Evolutionary conservation across 2,329 filamentous ascomycete species (phyloP).

Genomic region (Cadophora sp.): DNA sequence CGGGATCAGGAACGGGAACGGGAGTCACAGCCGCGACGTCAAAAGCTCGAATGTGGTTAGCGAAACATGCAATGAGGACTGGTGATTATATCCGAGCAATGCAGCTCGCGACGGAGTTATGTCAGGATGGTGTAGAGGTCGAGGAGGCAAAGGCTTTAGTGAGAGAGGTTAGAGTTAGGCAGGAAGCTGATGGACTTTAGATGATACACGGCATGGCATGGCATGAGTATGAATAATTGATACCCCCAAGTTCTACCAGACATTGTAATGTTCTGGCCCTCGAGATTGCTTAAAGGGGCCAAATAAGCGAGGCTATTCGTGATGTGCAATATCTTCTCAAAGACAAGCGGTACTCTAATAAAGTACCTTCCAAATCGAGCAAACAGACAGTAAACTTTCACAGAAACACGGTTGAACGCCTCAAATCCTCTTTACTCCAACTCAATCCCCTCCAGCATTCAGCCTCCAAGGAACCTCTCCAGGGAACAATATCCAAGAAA

Average conservation of each 20-base stretch:
- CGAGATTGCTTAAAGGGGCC: too few species aligned
- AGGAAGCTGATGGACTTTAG: conserved; percentile 47
- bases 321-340: too few species aligned
- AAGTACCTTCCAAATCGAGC: too few species aligned
- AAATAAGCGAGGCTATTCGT: background rate
- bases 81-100: conserved; percentile 79
- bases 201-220: background rate
- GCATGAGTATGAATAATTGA: conserved; percentile 5
- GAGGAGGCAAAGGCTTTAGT: conserved; percentile 96
- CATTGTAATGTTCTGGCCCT: background rate
- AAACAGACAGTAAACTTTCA: too few species aligned
- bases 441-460: too few species aligned
- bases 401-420: too few species aligned
- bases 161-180: conserved; percentile 80
- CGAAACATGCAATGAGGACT: conserved; percentile 77
- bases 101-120: conserved; percentile 86
- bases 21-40: conserved; percentile 92
- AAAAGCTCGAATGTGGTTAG: conserved; percentile 93
- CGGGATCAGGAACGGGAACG: conserved; percentile 71
- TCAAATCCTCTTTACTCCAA: too few species aligned
- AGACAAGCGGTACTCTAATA: too few species aligned
- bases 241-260: background rate
- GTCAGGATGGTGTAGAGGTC: conserved; percentile 94
- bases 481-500: too few species aligned
- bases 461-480: too few species aligned